Conservation (phyloP, 2,329 filamentous ascomycete genomes). For the Thelonectria rubi region DNA sequence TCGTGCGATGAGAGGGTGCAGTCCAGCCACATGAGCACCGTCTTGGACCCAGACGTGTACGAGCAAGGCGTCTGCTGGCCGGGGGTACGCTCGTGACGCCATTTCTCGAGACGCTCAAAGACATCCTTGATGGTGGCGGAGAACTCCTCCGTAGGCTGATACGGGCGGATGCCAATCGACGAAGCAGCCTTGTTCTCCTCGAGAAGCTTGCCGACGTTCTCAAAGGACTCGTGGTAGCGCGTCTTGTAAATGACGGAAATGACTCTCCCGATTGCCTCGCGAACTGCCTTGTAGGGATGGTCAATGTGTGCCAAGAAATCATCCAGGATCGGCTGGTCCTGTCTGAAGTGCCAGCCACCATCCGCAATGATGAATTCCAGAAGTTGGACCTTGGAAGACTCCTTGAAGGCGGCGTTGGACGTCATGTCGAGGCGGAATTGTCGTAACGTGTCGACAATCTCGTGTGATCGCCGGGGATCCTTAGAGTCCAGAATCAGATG, state of each 20-base stretch:
- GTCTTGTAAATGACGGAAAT: slow-evolving; percentile 90
- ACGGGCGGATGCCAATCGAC: slow-evolving; percentile 85
- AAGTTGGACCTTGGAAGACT: slow-evolving; percentile 93
- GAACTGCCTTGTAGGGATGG: slow-evolving; percentile 96
- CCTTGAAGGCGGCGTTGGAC: slow-evolving; percentile 98
- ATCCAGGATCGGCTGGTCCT: slow-evolving; percentile 85
- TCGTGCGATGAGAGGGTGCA: slow-evolving; percentile 90
- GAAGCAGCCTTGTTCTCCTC: slow-evolving; percentile 81
- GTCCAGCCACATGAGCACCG: slow-evolving; percentile 94
- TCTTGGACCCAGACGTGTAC: slow-evolving; percentile 97
- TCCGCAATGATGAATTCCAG: slow-evolving; percentile 89
- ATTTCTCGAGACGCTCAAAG: slow-evolving; percentile 82
- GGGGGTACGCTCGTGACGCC: slow-evolving; percentile 84
- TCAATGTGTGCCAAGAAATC: slow-evolving; percentile 93
- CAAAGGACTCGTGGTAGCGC: slow-evolving; percentile 92
- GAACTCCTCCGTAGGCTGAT: slow-evolving; percentile 80
- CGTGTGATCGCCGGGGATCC: slow-evolving; percentile 87
- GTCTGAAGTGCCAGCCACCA: slow-evolving; percentile 94
- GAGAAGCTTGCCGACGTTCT: slow-evolving; percentile 78
- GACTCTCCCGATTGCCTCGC: slow-evolving; percentile 91
- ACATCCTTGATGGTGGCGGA: slow-evolving; percentile 75
- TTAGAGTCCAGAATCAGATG: slow-evolving; percentile 89
- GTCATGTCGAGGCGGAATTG: slow-evolving; percentile 91
- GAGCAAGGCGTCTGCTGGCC: slow-evolving; percentile 93
- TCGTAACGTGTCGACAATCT: slow-evolving; percentile 83